Base-by-base conservation (phyloP, 441 rosid species). In the Brassica hybrid region DNA sequence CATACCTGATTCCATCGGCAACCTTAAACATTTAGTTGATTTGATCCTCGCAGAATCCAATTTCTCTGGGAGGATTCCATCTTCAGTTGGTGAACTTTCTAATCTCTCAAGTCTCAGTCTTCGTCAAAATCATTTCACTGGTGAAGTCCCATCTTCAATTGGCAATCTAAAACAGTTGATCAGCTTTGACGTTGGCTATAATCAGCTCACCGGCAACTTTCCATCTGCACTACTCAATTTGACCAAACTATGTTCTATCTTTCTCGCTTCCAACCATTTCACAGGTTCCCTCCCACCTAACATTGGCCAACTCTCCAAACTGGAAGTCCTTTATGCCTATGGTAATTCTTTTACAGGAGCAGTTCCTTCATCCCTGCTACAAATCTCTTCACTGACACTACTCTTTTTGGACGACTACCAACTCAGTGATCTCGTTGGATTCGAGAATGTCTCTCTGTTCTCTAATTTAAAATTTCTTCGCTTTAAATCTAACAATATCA, bases 1-100 rank as follows among this genome's bases (percentile, higher is more conserved):
- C 13, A 57, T 78, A 34, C 67, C 65, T 4, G 10, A 16, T 2
- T 27, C 41, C 38, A 73, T 80, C 13, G 41, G 60, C 30, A 41
- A 10, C 6, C n/a, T n/a, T n/a, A n/a, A 50, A 16, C 8, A 18
- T 14, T 70, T 82, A 13, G 36, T 13, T 34, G 18, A 5, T 17
- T 57, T 71, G 13, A 16, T n/a, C 2, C 72, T 77, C 19, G 0
- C 6, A 9, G 3, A 0, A 19, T 14, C 23, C 3, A 2, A 6
- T 9, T 32, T 63, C 25, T 14, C 23, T 14, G 67, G 67, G 11
- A 27, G 10, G 23, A 63, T 63, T 16, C 67, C 67, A 16, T 34
- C 23, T 17, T 64, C 67, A 32, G 10, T 64, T 64, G 48, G 48
- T 8, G 5, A 64, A 0, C 48, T 64, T 34, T 32, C 67, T 32